Base-by-base conservation (phyloP, 345 rosid species). In the Murraya paniculata region DNA sequence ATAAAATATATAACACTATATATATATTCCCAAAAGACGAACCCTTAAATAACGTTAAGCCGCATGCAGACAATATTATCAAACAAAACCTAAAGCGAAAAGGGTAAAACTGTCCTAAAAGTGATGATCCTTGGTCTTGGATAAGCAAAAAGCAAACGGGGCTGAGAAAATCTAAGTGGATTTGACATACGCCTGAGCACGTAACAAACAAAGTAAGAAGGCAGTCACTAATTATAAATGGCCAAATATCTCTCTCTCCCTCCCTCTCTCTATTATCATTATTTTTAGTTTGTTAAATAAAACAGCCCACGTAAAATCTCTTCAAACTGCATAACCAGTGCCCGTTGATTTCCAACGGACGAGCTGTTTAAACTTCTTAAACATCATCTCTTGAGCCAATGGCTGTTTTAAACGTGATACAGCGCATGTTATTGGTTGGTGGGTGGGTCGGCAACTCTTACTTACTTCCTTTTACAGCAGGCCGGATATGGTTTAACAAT, bases 141-240 rank as follows among this genome's bases (percentile, higher is more conserved):
- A 57, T 38, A 67, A n/a, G 24, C 53, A 71, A 53, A 78, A 72
- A 33, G 76, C 36, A 21, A 3, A 50, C 2, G 57, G 28, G 64
- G 36, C 50, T 19, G 41, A 18, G 9, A 61, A 73, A 79, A 73
- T 62, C 59, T 11, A 41, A 58, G 28, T 67, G 82, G 78, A 79
- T 79, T 79, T 79, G 82, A 79, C 82, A 58, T 28, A 58, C 41
- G 78, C 78, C 69, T 56, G 78, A 30, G 27, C 25, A 24, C 16
- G 25, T 25, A 41, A 45, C 27, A 31, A 4, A 9, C 16, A 57
- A 4, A 22, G 53, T 39, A 39, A 39, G 45, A 39, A 39, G 9
- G 45, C 22, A 41, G 30, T 28, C 19, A 24, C 13, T 16, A 10
- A 25, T 3, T 16, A 7, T 18, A 2, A 41, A 41, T 18, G 68